Evolutionary conservation across 495 filamentous ascomycete genomes (phyloP).

Genomic region (Hypoxylon lienhwacheense): DNA sequence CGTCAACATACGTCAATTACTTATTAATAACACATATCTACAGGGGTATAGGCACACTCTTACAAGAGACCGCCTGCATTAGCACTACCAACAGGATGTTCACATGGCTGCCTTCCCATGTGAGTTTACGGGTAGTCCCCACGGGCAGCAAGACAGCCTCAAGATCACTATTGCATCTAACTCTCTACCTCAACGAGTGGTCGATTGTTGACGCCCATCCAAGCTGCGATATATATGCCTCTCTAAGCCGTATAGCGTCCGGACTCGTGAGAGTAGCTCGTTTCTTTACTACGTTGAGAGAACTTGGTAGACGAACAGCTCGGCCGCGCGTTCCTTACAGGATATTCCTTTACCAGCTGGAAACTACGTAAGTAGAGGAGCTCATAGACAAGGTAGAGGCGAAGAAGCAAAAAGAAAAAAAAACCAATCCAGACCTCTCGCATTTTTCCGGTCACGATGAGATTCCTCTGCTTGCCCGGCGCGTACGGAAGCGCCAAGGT

Average conservation of each 20-base stretch:
- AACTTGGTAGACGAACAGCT: slow-evolving; percentile 12
- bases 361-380: background rate
- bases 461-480: slow-evolving; percentile 42
- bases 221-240: slow-evolving; percentile 15
- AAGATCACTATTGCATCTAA: background rate
- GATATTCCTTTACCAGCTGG: slow-evolving; percentile 1
- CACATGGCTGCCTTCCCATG: slow-evolving; percentile 5
- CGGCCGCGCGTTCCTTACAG: background rate
- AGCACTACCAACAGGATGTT: background rate
- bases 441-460: slow-evolving; percentile 24
- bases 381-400: background rate
- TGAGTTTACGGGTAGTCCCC: slow-evolving; percentile 18
- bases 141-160: slow-evolving; percentile 11
- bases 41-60: slow-evolving; percentile 5
- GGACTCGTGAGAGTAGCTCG: slow-evolving; percentile 2
- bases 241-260: slow-evolving; percentile 3
- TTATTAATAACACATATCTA: background rate
- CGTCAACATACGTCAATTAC: background rate
- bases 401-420: background rate
- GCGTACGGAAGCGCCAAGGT: slow-evolving; percentile 50
- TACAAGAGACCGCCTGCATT: background rate
- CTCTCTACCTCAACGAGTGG: background rate
- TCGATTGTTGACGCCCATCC: background rate
- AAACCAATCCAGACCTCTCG: background rate
- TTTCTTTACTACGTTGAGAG: background rate